Base-by-base conservation (phyloP, 2,329 filamentous ascomycete genomes). In the Akanthomyces dipterigenus region DNA sequence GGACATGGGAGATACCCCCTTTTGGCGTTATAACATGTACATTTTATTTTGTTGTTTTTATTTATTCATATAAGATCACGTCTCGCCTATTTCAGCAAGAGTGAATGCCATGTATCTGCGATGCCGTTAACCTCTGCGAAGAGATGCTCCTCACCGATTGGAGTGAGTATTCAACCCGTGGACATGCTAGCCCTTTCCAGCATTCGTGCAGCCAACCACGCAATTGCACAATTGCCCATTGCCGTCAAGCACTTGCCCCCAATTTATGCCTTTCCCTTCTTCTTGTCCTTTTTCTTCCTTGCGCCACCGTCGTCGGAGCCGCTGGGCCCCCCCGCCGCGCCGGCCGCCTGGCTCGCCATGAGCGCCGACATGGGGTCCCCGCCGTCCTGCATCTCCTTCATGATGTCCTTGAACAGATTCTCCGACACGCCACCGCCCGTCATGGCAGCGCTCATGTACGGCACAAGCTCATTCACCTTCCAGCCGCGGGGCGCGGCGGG, bases 361-460 rank as follows among this genome's bases (percentile, higher is more conserved):
- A 77, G 64, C 42, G 76, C 77, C 8, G 73, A 69, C 77, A 79
- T 78, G 8, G 74, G 76, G 45, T 80, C 78, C 0, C 76, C 80
- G 2, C 75, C 76, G 3, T 74, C 74, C 69, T 81, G 79, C 91
- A 98, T 96, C 78, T 96, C 91, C 70, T 87, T 88, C 93, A 98
- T 96, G 82, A 97, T 96, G 67, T 97, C 93, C 79, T 95, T 91
- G 70, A 98, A 87, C 64, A 97, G 85, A 71, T 98, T 96, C 74
- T 99, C 95, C 64, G 87, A 93, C 12, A 98, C 91, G 40, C 95
- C 95, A 12, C 95, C 95, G 9, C 95, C 95, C 59, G 90, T 95
- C 76, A 98, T 83, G 20, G 92, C 95, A 0, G 93, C 87, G 64
- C 90, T 96, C 70, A 96, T 89, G 65, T 96, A 87, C 24, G 95